phyloP scores from a whole-genome alignment of 2,329 filamentous ascomycete genomes.

The Zymoseptoria crescenta region DNA sequence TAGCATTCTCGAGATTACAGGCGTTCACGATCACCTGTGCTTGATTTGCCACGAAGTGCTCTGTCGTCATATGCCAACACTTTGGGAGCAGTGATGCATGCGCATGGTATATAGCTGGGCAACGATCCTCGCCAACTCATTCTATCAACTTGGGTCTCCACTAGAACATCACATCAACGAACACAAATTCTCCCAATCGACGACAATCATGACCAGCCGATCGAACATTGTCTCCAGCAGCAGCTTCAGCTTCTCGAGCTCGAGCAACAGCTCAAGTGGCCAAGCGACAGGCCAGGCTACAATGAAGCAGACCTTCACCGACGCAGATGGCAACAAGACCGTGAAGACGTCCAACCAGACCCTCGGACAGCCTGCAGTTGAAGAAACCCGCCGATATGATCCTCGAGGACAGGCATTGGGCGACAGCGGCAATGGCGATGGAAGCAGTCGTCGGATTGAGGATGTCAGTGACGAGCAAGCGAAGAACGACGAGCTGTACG shows the following conservation, averaged over 20 bases:
- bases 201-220: conserved; percentile 3
- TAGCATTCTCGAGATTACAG: neutral
- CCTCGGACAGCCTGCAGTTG: conserved; percentile 22
- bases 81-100: neutral
- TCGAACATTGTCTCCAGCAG: conserved; percentile 13
- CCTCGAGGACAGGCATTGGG: conserved; percentile 23
- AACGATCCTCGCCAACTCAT: no score
- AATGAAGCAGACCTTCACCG: conserved; percentile 19
- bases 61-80: neutral
- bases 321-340: conserved; percentile 22
- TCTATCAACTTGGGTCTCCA: no score
- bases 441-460: conserved; percentile 18
- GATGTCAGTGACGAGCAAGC: conserved; percentile 23
- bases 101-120: neutral
- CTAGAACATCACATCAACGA: neutral
- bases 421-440: conserved; percentile 1
- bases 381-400: conserved; percentile 26
- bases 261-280: conserved; percentile 16
- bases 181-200: neutral
- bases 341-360: conserved; percentile 24
- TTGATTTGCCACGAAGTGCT: neutral
- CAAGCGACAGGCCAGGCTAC: conserved; percentile 19
- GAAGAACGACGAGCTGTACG: conserved; percentile 19
- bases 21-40: neutral
- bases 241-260: conserved; percentile 19